phyloP scores from a whole-genome alignment of 306 rosid species.

The Cucurbita moschata region DNA sequence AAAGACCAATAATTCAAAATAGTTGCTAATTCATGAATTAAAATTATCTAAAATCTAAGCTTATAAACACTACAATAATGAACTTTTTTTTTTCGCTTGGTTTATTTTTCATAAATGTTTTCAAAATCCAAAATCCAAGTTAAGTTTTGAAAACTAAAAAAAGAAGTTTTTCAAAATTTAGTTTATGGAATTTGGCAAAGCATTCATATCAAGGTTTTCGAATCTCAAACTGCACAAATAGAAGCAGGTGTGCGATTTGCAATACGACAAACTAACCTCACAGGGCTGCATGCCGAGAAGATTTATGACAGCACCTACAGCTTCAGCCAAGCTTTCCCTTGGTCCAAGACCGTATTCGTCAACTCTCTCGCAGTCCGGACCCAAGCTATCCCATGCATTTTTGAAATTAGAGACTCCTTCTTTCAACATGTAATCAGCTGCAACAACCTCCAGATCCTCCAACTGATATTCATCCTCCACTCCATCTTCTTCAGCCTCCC shows the following conservation, averaged over 20 bases:
- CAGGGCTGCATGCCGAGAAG: constrained; percentile 98
- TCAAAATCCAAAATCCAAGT: too few relatives aligned
- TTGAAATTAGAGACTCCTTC: constrained; percentile 81
- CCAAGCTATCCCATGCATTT: constrained; percentile 88
- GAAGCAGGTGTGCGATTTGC: not conserved
- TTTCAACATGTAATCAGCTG: constrained; percentile 87
- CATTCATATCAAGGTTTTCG: not conserved
- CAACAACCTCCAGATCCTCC: constrained; percentile 93
- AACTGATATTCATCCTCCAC: constrained; percentile 96
- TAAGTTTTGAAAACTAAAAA: too few relatives aligned
- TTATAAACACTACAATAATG: too few relatives aligned
- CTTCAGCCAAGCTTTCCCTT: constrained; percentile 80
- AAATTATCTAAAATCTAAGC: not conserved
- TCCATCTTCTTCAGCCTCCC: constrained; percentile 96
- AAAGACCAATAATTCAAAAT: not conserved
- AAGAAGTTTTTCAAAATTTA: too few relatives aligned
- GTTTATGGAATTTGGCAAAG: too few relatives aligned
- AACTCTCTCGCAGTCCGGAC: constrained; percentile 54
- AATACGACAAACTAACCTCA: constrained; percentile 39
- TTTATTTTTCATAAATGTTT: too few relatives aligned
- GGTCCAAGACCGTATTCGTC: constrained; percentile 96
- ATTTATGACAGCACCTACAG: constrained; percentile 63
- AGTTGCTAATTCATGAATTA: not conserved
- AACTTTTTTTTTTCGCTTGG: too few relatives aligned
- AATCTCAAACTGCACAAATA: not conserved